Evolutionary conservation across 2,329 filamentous ascomycete genomes (phyloP).

Genomic region (Scortechinia acanthostroma): DNA sequence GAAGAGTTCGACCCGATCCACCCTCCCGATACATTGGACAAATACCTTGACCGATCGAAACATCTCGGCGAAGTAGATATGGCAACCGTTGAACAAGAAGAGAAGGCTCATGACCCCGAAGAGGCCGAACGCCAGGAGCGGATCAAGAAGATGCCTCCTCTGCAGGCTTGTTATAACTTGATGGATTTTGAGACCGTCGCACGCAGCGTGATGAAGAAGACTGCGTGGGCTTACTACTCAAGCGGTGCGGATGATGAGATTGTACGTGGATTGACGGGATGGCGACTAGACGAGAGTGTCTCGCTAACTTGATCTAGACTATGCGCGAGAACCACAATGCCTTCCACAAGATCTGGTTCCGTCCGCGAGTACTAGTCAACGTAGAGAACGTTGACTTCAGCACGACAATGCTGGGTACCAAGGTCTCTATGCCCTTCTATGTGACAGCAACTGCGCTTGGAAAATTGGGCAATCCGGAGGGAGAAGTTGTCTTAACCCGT

Average conservation of each 20-base stretch:
- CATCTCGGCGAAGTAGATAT: conserved; percentile 88
- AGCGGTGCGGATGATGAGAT: conserved; percentile 87
- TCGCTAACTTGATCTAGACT: conserved; percentile 45
- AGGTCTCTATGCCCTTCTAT: conserved; percentile 82
- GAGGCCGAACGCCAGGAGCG: conserved; percentile 71
- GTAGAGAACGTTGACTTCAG: conserved; percentile 80
- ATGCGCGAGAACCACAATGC: conserved; percentile 91
- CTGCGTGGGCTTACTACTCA: conserved; percentile 96
- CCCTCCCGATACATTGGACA: conserved; percentile 79
- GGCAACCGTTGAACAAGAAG: conserved; percentile 64
- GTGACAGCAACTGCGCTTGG: conserved; percentile 92
- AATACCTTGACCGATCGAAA: conserved; percentile 77
- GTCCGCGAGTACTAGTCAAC: conserved; percentile 79
- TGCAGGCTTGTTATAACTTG: conserved; percentile 87
- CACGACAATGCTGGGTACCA: conserved; percentile 89
- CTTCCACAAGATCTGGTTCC: conserved; percentile 96
- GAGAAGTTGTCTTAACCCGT: conserved; percentile 82
- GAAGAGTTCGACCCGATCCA: conserved; percentile 85
- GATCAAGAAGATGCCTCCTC: conserved; percentile 66
- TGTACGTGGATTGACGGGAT: conserved; percentile 33
- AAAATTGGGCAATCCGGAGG: conserved; percentile 88
- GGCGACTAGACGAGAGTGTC: neutral
- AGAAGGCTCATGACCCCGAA: conserved; percentile 61
- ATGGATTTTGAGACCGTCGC: conserved; percentile 95
- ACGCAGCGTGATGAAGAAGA: conserved; percentile 84